phyloP scores from a whole-genome alignment of 176 grass and related monocot genomes.

The Oryza longistaminata region DNA sequence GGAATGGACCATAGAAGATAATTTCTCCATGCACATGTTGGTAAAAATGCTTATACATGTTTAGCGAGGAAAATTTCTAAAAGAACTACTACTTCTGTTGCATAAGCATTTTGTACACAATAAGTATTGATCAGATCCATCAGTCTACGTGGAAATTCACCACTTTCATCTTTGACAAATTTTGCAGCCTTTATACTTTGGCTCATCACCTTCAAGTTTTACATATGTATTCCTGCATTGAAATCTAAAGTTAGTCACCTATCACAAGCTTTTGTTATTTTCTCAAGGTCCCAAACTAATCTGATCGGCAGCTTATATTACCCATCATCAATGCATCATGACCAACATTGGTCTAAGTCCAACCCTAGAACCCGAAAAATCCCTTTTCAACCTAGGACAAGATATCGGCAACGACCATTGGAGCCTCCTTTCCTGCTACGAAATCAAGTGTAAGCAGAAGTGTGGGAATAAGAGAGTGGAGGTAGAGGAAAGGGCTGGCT shows the following conservation, averaged over 20 bases:
- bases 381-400: constrained; percentile 36
- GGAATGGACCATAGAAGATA: too few relatives aligned
- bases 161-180: not conserved
- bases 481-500: not conserved
- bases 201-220: constrained; percentile 1
- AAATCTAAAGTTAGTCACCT: not conserved
- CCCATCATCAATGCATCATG: constrained; percentile 48
- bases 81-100: too few relatives aligned
- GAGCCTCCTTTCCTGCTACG: constrained; percentile 21
- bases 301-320: constrained; percentile 17
- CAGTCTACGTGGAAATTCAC: not conserved
- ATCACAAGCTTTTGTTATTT: constrained; percentile 4
- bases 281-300: constrained; percentile 29
- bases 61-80: too few relatives aligned
- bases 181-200: not conserved
- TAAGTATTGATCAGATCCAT: not conserved
- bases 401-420: constrained; percentile 26
- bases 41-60: too few relatives aligned
- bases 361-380: not conserved
- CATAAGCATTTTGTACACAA: too few relatives aligned
- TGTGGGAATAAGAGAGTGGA: not conserved
- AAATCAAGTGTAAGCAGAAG: constrained; percentile 42
- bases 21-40: too few relatives aligned
- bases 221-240: not conserved
- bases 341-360: constrained; percentile 30